Evolutionary conservation across 441 rosid species (phyloP), one percentile per base, ranked within the genome.

Genomic region (Erysimum pusillum): DNA sequence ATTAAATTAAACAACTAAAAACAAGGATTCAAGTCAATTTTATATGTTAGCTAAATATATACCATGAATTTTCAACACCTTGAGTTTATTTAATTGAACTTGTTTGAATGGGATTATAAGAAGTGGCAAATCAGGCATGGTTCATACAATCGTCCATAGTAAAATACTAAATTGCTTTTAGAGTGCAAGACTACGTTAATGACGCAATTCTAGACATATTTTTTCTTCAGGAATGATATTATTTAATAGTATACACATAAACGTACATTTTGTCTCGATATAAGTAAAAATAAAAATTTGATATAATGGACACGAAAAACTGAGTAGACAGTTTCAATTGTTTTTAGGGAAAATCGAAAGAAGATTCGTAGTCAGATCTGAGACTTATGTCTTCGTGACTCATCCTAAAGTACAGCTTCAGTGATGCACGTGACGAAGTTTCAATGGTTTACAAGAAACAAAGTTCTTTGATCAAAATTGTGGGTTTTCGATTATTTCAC

Each of bases 351-450:
- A 54, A 56, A 53, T 28, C 53, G 5, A 56, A 56, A 12, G 64
- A 69, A 69, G 65, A 71, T 71, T 71, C 58, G 6, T 14, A 11
- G 59, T 59, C 57, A 45, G 58, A 44, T 70, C 57, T 42, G 57
- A 71, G 67, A 58, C 46, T 70, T 70, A 57, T 35, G 66, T 46
- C 45, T 45, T 70, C 36, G 36, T 58, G 66, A 70, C 22, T 70
- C 45, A 32, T 32, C 46, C 14, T 34, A 32, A 45, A 46, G 36
- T 44, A 34, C 65, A 56, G 10, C n/a, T 41, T 20, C 59, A 14
- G 7, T 9, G 54, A 22, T 71, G n/a, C 48, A 46, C 38, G 58
- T 59, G 75, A 59, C 36, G 35, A 18, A 3, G 35, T 34, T 32
- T 48, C 75, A 14, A 36, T 18, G 31, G 38, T 48, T 35, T 13